Evolutionary conservation across 306 rosid species (phyloP).

Genomic region (Cicer cuneatum): DNA sequence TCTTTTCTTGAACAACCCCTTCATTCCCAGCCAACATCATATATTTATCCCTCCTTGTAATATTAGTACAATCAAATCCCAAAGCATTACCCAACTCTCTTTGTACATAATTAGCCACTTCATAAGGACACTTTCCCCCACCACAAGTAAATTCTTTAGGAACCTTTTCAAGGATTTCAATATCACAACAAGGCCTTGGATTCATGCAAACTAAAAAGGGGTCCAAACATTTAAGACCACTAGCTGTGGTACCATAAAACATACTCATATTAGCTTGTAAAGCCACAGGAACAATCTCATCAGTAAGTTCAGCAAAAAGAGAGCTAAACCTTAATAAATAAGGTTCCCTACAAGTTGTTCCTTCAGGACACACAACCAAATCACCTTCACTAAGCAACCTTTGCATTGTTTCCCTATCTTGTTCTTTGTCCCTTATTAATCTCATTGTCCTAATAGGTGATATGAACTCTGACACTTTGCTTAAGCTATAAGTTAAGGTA

Average conservation of each 20-base stretch:
- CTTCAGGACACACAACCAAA: conserved; percentile 82
- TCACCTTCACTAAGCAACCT: conserved; percentile 52
- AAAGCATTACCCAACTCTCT: conserved; percentile 25
- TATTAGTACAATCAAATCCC: conserved; percentile 44
- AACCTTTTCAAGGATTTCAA: conserved; percentile 48
- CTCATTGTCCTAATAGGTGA: conserved; percentile 61
- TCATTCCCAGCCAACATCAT: conserved; percentile 46
- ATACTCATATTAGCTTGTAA: conserved; percentile 55
- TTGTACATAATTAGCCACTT: conserved; percentile 42
- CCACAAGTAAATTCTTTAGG: conserved; percentile 30
- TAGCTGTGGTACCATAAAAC: conserved; percentile 76
- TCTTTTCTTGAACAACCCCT: conserved; percentile 36
- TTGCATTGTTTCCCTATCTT: conserved; percentile 56
- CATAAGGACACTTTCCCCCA: conserved; percentile 36
- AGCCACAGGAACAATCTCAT: conserved; percentile 72
- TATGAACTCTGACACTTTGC: conserved; percentile 56
- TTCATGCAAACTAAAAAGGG: conserved; percentile 58
- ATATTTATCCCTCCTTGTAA: conserved; percentile 45
- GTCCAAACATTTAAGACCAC: conserved; percentile 64
- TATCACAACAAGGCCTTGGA: conserved; percentile 53
- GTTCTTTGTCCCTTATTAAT: conserved; percentile 60
- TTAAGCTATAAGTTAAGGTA: conserved; percentile 65
- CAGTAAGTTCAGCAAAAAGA: conserved; percentile 66
- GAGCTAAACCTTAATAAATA: conserved; percentile 78
- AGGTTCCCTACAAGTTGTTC: conserved; percentile 85